Percentiles rank a stretch among this genome's conserved stretches.
Conservation (phyloP, 2,329 filamentous ascomycete genomes). For the Cladosporium cucumerinum region DNA sequence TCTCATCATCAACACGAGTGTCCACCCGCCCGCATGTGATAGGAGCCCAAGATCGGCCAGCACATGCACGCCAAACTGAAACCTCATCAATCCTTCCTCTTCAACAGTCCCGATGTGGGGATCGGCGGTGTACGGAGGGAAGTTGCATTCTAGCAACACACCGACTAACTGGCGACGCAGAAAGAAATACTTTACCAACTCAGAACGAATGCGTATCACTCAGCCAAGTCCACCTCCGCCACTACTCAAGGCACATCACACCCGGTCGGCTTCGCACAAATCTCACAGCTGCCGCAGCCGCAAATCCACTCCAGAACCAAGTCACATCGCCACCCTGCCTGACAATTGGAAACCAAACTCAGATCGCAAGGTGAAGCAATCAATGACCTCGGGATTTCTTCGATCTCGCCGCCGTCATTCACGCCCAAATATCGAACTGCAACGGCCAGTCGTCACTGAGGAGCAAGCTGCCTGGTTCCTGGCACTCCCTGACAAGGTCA, state of each 20-base stretch:
- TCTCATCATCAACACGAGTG: conserved; percentile 7
- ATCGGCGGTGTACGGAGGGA: not conserved
- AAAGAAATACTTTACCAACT: conserved; percentile 68
- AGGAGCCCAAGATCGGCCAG: conserved; percentile 12
- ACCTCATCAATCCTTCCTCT: conserved; percentile 1
- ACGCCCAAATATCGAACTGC: conserved; percentile 25
- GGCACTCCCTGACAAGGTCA: conserved; percentile 68
- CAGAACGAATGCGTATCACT: conserved; percentile 66
- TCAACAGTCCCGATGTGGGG: not conserved
- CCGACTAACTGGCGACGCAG: conserved; percentile 31
- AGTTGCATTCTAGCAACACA: not conserved
- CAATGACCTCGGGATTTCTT: conserved; percentile 27
- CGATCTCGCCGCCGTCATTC: conserved; percentile 10
- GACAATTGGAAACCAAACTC: conserved; percentile 17
- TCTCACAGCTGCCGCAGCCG: conserved; percentile 16
- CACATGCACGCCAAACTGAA: not conserved
- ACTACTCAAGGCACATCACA: not conserved
- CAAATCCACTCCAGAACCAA: conserved; percentile 17
- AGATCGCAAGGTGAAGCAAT: conserved; percentile 19
- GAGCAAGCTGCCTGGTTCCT: conserved; percentile 56
- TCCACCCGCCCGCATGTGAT: conserved; percentile 5
- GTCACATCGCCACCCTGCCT: conserved; percentile 15
- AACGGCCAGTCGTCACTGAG: conserved; percentile 37
- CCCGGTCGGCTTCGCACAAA: not conserved
- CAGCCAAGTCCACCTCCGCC: conserved; percentile 38